Evolutionary conservation across 2,329 filamentous ascomycete species (phyloP).

Genomic region (Exophiala lecanii-corni): DNA sequence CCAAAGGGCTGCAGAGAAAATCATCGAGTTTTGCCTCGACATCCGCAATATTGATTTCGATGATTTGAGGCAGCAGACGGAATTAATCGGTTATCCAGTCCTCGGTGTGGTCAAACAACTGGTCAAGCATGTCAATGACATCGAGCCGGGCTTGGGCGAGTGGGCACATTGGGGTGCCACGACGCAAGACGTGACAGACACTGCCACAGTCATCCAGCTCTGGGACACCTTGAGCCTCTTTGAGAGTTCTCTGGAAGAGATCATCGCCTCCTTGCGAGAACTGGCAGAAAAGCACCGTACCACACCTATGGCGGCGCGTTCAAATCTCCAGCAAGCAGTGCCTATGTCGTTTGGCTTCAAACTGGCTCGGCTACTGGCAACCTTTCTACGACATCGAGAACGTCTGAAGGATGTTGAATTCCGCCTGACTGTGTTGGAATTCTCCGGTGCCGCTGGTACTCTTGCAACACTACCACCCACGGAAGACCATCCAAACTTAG

Average conservation of each 20-base stretch:
- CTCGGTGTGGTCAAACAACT: conserved; percentile 25
- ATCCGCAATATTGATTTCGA: conserved; percentile 23
- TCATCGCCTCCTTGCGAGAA: conserved; percentile 14
- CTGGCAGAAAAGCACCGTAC: conserved; percentile 18
- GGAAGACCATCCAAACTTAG: conserved; percentile 14
- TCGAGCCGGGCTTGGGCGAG: conserved; percentile 21
- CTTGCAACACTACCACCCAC: conserved; percentile 22
- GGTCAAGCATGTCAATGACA: conserved; percentile 20
- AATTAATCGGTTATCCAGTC: conserved; percentile 25
- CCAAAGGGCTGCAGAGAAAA: conserved; percentile 21
- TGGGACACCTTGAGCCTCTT: conserved; percentile 24
- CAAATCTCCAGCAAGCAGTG: conserved; percentile 26
- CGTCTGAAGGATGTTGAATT: conserved; percentile 20
- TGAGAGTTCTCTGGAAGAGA: conserved; percentile 15
- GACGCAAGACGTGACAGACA: conserved; percentile 27
- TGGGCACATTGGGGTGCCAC: conserved; percentile 26
- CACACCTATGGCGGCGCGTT: conserved; percentile 25
- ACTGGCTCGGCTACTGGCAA: conserved; percentile 22
- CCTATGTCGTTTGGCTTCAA: conserved; percentile 27
- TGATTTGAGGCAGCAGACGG: conserved; percentile 20
- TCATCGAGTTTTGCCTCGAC: conserved; percentile 22
- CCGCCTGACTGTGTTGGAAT: conserved; percentile 22
- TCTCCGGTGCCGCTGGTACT: conserved; percentile 25
- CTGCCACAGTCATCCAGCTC: conserved; percentile 25
- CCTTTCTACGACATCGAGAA: conserved; percentile 22